Percentiles rank a stretch among this genome's conserved stretches.
Conservation (phyloP, 1,284 basidiomycete species). For the Laetiporus sulphureus region DNA sequence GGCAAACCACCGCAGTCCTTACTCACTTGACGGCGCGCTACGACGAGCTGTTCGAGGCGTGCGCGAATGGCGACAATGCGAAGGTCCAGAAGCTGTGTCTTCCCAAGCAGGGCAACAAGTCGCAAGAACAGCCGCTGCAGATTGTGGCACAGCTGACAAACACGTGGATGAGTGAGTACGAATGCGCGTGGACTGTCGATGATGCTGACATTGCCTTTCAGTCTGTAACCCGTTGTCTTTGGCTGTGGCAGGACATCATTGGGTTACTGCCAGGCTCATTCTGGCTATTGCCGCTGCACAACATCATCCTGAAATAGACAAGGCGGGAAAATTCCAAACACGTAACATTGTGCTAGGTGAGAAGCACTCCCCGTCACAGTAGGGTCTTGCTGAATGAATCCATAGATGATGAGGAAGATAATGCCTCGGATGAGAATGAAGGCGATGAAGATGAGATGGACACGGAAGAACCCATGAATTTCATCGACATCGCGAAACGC, state of each 20-base stretch:
- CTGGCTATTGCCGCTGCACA: constrained; percentile 47
- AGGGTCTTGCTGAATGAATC: not conserved
- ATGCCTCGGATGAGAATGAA: constrained; percentile 27
- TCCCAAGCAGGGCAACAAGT: constrained; percentile 25
- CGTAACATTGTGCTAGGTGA: constrained; percentile 31
- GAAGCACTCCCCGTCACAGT: not conserved
- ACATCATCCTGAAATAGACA: constrained; percentile 34
- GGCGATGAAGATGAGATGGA: constrained; percentile 29
- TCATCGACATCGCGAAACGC: constrained; percentile 44
- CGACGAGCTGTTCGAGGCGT: constrained; percentile 48
- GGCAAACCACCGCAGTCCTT: too few species aligned
- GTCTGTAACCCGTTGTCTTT: constrained; percentile 41
- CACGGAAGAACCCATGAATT: constrained; percentile 31
- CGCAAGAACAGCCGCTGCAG: constrained; percentile 29
- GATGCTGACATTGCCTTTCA: constrained; percentile 11
- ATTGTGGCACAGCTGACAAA: constrained; percentile 30
- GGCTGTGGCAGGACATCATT: constrained; percentile 39
- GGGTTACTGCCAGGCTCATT: constrained; percentile 47
- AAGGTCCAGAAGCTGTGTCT: constrained; percentile 44
- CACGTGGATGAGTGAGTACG: not conserved
- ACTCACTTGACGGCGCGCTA: constrained; percentile 32
- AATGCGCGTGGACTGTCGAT: not conserved
- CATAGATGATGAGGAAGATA: constrained; percentile 8
- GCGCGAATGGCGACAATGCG: constrained; percentile 40
- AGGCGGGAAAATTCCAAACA: constrained; percentile 26